phyloP scores from a whole-genome alignment of 177 flowering plant species.

The Vitis hybrid region DNA sequence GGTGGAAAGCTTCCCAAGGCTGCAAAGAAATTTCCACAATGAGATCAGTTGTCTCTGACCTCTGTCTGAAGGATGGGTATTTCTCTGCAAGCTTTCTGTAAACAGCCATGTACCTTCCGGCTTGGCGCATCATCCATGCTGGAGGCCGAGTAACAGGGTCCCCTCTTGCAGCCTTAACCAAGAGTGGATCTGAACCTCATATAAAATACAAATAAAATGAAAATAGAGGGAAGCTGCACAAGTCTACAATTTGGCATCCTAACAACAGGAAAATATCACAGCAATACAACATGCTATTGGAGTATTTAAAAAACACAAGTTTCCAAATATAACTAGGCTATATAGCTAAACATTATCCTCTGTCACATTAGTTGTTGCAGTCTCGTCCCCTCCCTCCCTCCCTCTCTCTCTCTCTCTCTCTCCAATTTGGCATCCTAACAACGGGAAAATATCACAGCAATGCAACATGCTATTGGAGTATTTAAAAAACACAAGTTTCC shows the following conservation, averaged over 20 bases:
- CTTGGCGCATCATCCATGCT: constrained; percentile 90
- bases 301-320: background rate
- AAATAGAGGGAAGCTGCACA: background rate
- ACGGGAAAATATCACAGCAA: background rate
- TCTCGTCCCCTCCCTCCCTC: too few species aligned
- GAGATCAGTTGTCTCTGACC: constrained; percentile 99
- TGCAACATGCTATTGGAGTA: background rate
- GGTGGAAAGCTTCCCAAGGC: constrained; percentile 97
- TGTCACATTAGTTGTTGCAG: background rate
- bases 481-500: background rate
- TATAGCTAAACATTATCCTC: background rate
- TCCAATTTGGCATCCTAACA: background rate
- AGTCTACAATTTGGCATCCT: background rate
- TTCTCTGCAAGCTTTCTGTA: constrained; percentile 94
- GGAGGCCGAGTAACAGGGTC: constrained; percentile 72
- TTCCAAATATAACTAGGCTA: background rate
- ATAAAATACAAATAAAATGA: background rate
- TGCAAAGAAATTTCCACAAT: constrained; percentile 99
- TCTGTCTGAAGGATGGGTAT: constrained; percentile 92
- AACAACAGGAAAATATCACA: background rate
- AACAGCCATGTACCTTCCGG: constrained; percentile 82
- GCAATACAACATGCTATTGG: background rate
- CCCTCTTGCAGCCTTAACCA: constrained; percentile 95
- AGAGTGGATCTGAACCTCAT: constrained; percentile 68
- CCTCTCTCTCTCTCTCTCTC: too few species aligned